Conservation (phyloP, 148 eudicot species). For the Nepenthes gracilis region DNA sequence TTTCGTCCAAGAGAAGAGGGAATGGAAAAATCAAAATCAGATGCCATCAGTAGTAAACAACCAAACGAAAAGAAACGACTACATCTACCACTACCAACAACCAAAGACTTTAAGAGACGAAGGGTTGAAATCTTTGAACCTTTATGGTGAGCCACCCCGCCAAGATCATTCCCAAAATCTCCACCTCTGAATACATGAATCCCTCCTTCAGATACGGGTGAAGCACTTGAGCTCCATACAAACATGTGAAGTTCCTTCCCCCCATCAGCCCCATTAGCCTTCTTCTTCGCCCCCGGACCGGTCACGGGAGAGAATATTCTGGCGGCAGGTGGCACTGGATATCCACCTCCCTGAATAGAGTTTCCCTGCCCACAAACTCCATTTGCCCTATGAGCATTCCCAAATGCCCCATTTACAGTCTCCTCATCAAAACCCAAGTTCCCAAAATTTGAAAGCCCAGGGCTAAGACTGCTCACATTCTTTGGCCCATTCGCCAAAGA, state of each 20-base stretch:
- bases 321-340: constrained; percentile 51
- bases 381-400: constrained; percentile 15
- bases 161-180: constrained; percentile 47
- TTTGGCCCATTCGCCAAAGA: constrained; percentile 45
- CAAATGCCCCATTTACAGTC: constrained; percentile 16
- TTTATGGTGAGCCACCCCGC: constrained; percentile 48
- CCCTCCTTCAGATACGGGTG: constrained; percentile 79
- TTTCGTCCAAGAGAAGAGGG: too few relatives aligned
- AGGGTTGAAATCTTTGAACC: constrained; percentile 20
- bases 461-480: constrained; percentile 41
- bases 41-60: too few relatives aligned
- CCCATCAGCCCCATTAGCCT: constrained; percentile 13
- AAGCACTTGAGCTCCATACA: constrained; percentile 73
- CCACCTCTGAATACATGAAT: constrained; percentile 59
- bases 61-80: too few relatives aligned
- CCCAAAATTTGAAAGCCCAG: constrained; percentile 54
- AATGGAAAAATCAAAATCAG: too few relatives aligned
- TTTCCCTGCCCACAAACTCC: constrained; percentile 10
- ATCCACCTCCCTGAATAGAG: constrained; percentile 29
- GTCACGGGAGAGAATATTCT: constrained; percentile 63
- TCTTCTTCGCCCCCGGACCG: constrained; percentile 29
- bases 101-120: too few relatives aligned
- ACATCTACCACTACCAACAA: too few relatives aligned
- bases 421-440: constrained; percentile 77
- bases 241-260: constrained; percentile 77